phyloP scores from a whole-genome alignment of 2,329 filamentous ascomycete species.

The Laburnicola sp. region DNA sequence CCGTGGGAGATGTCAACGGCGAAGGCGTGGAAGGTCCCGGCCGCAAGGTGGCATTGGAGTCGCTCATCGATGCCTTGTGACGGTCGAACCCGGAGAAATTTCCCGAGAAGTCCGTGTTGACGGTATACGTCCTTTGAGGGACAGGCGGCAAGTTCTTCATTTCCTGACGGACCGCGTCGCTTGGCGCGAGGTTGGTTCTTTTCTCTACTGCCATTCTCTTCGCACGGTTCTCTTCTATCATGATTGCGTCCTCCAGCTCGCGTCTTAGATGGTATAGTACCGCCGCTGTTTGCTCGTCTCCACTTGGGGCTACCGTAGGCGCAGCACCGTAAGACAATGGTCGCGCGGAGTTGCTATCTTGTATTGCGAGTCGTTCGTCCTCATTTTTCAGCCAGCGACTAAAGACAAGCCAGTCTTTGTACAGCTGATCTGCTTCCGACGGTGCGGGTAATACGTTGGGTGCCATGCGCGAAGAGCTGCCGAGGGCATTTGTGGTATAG shows the following conservation, averaged over 20 bases:
- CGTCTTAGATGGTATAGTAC: constrained; percentile 32
- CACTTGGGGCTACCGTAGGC: constrained; percentile 18
- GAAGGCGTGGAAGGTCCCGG: constrained; percentile 15
- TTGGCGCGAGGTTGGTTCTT: constrained; percentile 32
- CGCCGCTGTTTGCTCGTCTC: constrained; percentile 31
- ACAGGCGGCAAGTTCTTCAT: constrained; percentile 29
- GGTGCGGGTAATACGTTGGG: constrained; percentile 28
- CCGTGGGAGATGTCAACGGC: constrained; percentile 17
- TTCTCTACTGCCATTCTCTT: constrained; percentile 31
- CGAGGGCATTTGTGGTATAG: constrained; percentile 29
- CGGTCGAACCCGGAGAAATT: constrained; percentile 22
- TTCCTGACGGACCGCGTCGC: constrained; percentile 33
- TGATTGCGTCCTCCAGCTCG: constrained; percentile 37
- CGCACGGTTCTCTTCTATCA: constrained; percentile 36
- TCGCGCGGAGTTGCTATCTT: constrained; percentile 19
- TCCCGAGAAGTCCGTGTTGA: constrained; percentile 28
- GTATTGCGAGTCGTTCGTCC: constrained; percentile 30
- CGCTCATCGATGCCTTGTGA: constrained; percentile 11
- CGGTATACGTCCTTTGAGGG: constrained; percentile 31
- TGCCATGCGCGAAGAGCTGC: constrained; percentile 17
- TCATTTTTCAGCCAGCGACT: constrained; percentile 33
- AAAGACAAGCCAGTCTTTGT: constrained; percentile 37
- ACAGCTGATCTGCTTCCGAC: constrained; percentile 34
- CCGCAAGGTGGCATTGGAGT: constrained; percentile 19
- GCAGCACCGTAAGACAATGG: constrained; percentile 29